A percentile compares a stretch with the other conserved stretches of the same genome.
These are phyloP conservation scores for Cryoendolithus antarcticus DNA, from an alignment of 2,329 filamentous ascomycete genomes.

Conservation along the genomic window DNA sequence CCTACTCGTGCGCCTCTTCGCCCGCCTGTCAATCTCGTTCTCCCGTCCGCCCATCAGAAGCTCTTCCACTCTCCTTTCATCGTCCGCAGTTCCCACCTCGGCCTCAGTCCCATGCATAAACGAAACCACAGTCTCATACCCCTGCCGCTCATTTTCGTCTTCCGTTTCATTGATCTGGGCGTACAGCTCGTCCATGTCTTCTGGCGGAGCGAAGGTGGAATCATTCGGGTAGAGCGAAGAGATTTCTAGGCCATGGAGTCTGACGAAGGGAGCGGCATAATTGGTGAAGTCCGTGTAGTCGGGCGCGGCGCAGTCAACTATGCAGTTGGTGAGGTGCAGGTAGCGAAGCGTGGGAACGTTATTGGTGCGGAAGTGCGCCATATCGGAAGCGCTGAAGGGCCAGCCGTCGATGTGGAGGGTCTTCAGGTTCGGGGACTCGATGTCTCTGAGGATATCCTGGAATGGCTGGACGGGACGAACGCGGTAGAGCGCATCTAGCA, in stretches of 20 bases:
- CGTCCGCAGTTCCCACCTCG: not conserved
- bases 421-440: not conserved
- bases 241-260: no score
- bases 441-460: not conserved
- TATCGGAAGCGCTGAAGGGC: not conserved
- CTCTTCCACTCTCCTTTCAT: not conserved
- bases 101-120: not conserved
- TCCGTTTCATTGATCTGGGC: no score
- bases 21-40: slow-evolving; percentile 1
- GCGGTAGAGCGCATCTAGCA: no score
- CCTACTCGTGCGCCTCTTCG: no score
- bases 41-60: not conserved
- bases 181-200: no score
- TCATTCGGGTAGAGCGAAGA: not conserved
- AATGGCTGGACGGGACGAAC: no score
- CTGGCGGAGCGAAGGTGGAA: not conserved
- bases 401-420: slow-evolving; percentile 3
- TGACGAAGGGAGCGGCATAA: not conserved
- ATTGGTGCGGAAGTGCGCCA: not conserved
- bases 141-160: not conserved
- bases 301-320: no score
- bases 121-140: not conserved
- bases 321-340: slow-evolving; percentile 1
- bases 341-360: slow-evolving; percentile 1
- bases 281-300: not conserved